These are phyloP conservation scores for Eurotiales sp. DNA, from an alignment of 2,329 filamentous ascomycete genomes.

Conservation along the genomic window DNA sequence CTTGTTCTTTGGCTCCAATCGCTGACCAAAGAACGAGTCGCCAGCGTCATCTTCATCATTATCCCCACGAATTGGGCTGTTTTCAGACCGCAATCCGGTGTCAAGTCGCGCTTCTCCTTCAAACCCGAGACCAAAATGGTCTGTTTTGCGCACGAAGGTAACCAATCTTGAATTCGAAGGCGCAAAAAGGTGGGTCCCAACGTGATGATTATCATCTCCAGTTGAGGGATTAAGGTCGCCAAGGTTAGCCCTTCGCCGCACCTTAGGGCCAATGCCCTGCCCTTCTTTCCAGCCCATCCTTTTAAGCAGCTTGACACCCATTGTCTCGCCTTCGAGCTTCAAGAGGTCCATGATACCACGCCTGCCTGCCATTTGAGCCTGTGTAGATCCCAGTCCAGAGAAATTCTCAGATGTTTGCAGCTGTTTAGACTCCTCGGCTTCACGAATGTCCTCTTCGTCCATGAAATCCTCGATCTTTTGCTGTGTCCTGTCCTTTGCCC, in stretches of 20 bases:
- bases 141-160: conserved; percentile 42
- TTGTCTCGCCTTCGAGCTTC: conserved; percentile 69
- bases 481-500: conserved; percentile 64
- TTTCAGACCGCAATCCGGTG: conserved; percentile 16
- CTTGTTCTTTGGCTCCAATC: conserved; percentile 29
- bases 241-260: conserved; percentile 69
- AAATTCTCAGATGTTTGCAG: conserved; percentile 72
- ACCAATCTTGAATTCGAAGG: conserved; percentile 73
- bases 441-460: conserved; percentile 93
- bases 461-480: conserved; percentile 87
- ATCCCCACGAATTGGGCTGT: conserved; percentile 26
- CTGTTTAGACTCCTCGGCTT: conserved; percentile 72
- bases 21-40: conserved; percentile 35
- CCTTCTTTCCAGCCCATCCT: conserved; percentile 96
- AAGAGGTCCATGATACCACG: conserved; percentile 69
- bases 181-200: conserved; percentile 69
- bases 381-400: conserved; percentile 68
- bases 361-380: conserved; percentile 50
- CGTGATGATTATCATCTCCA: conserved; percentile 39
- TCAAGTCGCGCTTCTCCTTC: conserved; percentile 37
- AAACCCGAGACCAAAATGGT: conserved; percentile 46
- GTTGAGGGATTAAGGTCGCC: conserved; percentile 47
- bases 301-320: conserved; percentile 78
- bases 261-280: conserved; percentile 85
- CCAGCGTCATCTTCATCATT: conserved; percentile 23